Evolutionary conservation across 345 rosid genomes (phyloP).

Genomic region (Populus nigra): DNA sequence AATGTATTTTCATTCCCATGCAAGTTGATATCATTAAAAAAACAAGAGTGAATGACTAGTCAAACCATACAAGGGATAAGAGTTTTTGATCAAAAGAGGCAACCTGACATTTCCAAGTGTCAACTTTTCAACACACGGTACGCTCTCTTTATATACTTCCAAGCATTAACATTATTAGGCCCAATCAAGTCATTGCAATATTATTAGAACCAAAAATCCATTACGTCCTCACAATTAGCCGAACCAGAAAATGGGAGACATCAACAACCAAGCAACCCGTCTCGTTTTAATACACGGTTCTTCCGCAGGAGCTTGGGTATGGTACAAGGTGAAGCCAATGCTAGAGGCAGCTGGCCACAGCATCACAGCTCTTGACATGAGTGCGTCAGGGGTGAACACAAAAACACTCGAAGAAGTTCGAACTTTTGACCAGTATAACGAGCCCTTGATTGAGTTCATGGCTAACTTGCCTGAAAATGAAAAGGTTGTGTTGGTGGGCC

Average conservation of each 20-base stretch:
- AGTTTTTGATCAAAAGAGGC: too few relatives aligned
- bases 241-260: not conserved
- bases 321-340: slow-evolving; percentile 25
- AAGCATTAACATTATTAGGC: not conserved
- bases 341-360: slow-evolving; percentile 27
- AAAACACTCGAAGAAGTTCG: slow-evolving; percentile 20
- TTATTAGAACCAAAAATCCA: not conserved
- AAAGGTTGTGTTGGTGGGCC: slow-evolving; percentile 40
- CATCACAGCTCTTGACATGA: slow-evolving; percentile 32
- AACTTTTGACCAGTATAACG: slow-evolving; percentile 9
- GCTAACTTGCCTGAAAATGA: slow-evolving; percentile 18
- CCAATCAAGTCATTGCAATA: not conserved
- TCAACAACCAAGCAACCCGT: slow-evolving; percentile 8
- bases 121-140: not conserved
- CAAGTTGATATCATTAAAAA: too few relatives aligned
- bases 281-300: slow-evolving; percentile 33
- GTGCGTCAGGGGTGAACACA: slow-evolving; percentile 26
- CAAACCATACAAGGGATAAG: too few relatives aligned
- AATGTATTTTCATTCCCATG: too few relatives aligned
- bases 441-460: slow-evolving; percentile 30
- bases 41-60: too few relatives aligned
- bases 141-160: not conserved
- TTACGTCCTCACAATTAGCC: not conserved
- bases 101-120: not conserved
- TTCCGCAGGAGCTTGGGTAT: slow-evolving; percentile 40